These are phyloP conservation scores for Didymella sp. DNA, from an alignment of 2,329 filamentous ascomycete species.

Conservation along the genomic window DNA sequence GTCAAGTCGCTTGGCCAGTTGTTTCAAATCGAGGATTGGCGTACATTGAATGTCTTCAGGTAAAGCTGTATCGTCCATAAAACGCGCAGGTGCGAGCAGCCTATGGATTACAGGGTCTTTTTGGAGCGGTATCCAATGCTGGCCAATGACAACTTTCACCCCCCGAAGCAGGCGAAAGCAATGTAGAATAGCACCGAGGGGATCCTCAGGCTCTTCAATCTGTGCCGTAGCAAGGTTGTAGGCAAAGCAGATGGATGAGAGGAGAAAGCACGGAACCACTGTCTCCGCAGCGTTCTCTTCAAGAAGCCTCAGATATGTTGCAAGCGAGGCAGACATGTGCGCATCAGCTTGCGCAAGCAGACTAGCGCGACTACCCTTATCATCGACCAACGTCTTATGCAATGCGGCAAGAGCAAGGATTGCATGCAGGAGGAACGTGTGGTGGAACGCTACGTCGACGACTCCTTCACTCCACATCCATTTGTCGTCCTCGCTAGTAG, in stretches of 20 bases:
- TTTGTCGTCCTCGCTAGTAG: constrained; percentile 15
- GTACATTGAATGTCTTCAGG: constrained; percentile 9
- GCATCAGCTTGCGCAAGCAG: constrained; percentile 37
- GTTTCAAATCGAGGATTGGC: constrained; percentile 8
- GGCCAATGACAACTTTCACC: constrained; percentile 32
- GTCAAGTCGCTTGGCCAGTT: constrained; percentile 16
- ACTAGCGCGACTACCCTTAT: constrained; percentile 24
- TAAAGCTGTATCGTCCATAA: neutral
- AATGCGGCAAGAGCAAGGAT: constrained; percentile 40
- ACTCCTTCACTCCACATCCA: constrained; percentile 30
- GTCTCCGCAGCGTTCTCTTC: constrained; percentile 28
- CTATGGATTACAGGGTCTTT: neutral
- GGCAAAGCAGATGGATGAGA: constrained; percentile 34
- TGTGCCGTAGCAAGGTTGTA: constrained; percentile 42
- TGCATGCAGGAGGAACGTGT: constrained; percentile 41
- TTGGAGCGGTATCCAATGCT: constrained; percentile 27
- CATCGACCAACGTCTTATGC: constrained; percentile 34
- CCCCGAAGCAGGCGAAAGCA: constrained; percentile 41
- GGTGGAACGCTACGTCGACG: constrained; percentile 35
- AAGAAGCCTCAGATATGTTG: constrained; percentile 32
- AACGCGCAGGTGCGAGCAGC: neutral
- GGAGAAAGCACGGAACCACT: constrained; percentile 37
- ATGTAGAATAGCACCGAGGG: constrained; percentile 36
- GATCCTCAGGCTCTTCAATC: constrained; percentile 36
- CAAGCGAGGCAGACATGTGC: constrained; percentile 37